phyloP scores from a whole-genome alignment of 805 yeast species.

The Candida bentonensis region DNA sequence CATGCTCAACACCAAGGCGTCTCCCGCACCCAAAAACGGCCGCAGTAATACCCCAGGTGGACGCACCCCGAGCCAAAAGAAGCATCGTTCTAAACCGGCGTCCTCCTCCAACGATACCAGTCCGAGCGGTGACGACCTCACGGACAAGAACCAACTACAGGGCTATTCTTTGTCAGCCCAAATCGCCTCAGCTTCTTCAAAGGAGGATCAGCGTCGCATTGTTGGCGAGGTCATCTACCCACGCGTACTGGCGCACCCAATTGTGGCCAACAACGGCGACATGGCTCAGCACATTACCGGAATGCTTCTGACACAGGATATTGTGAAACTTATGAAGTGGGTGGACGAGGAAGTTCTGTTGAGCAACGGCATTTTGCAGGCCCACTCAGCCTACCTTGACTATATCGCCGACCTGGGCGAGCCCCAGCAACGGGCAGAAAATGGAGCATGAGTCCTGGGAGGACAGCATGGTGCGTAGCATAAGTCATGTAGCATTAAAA shows the following conservation, averaged over 20 bases:
- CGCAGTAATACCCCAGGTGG: constrained; percentile 3
- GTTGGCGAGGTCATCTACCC: constrained; percentile 89
- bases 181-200: constrained; percentile 30
- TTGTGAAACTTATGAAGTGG: constrained; percentile 69
- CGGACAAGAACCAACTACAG: constrained; percentile 7
- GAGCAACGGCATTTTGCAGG: constrained; percentile 78
- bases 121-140: neutral
- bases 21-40: neutral
- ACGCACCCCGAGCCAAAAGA: constrained; percentile 6
- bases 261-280: constrained; percentile 61
- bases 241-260: constrained; percentile 63
- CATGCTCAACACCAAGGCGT: neutral
- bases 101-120: constrained; percentile 3
- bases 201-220: constrained; percentile 19
- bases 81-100: constrained; percentile 3
- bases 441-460: no score
- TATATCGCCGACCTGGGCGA: constrained; percentile 52
- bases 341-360: constrained; percentile 74
- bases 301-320: constrained; percentile 85
- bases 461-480: no score
- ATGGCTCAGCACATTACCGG: constrained; percentile 93
- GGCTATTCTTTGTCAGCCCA: constrained; percentile 37
- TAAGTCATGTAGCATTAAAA: no score
- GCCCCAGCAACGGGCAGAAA: no score
- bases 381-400: constrained; percentile 79